Evolutionary conservation across 768 basidiomycete genomes (phyloP), one percentile per base, ranked within the genome.

Genomic region (Trametes punicea): DNA sequence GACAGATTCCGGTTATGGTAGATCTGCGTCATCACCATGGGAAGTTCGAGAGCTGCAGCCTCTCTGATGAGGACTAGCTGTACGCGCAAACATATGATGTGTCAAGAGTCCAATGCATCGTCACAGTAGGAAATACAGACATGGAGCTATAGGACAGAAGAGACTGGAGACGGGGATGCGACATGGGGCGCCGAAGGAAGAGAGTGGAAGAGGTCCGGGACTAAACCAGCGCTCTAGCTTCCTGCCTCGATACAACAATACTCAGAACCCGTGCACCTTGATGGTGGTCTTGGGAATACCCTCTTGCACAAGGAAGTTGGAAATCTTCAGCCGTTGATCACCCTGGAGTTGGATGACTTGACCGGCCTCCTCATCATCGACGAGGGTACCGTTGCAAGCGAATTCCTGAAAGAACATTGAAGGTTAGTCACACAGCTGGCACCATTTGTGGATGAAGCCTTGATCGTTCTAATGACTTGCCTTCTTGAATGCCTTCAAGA

Each of bases 401-500:
- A 98, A 97, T 79, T 97, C 93, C 93, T 95, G 63, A 10, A 46
- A 38, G 6, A 15, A 15, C 20, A 27, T 56, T 58, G 34, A 3
- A 21, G 16, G 21, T 59, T 31, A 62, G 51, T 65, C 42, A 60
- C 44, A 27, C 33, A 26, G 11, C 10, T 27, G 42, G 16, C 10
- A 26, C 13, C 8, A n/a, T 7, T 6, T 4, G 6, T 44, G 23
- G 2, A 16, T 44, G 13, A 20, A 47, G 38, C 8, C n/a, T n/a
- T n/a, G n/a, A n/a, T n/a, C n/a, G n/a, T n/a, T 20, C 27, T 6
- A 4, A 30, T 4, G 8, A 64, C 62, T 39, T 45, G 89, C 93
- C 88, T 98, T 99, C 83, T 98, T 99, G 81, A 98, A 97, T 13
- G 91, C 94, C 73, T 98, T 98, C 73, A 98, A 80, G 62, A 99